Conservation (phyloP, 495 filamentous ascomycete species). For the Penicillium lividum region DNA sequence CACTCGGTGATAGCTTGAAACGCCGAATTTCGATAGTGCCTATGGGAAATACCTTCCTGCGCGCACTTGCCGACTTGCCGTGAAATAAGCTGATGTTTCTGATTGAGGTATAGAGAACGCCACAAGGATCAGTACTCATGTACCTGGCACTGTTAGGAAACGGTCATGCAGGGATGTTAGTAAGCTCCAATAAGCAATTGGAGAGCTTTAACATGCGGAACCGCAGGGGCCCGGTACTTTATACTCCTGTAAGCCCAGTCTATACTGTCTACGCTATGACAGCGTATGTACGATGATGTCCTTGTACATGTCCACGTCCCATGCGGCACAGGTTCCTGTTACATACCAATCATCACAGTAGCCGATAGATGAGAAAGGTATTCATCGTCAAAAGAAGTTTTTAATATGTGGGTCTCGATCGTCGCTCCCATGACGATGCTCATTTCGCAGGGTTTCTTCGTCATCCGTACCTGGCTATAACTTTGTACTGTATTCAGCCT, state of each 20-base stretch:
- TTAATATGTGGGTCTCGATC: slow-evolving; percentile 29
- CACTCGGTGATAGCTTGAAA: background rate
- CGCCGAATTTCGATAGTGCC: slow-evolving; percentile 1
- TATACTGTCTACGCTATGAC: background rate
- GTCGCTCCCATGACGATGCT: slow-evolving; percentile 33
- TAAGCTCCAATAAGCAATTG: background rate
- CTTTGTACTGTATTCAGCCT: background rate
- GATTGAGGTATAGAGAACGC: slow-evolving; percentile 2
- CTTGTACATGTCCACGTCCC: background rate
- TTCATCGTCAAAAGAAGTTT: slow-evolving; percentile 20
- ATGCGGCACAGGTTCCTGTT: background rate
- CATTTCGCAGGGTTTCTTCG: slow-evolving; percentile 27
- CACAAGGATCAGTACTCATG: slow-evolving; percentile 10
- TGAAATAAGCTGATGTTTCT: background rate
- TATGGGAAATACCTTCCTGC: background rate
- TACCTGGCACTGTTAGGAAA: slow-evolving; percentile 11
- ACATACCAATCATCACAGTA: background rate
- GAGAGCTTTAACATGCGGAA: background rate
- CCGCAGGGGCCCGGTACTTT: slow-evolving; percentile 4
- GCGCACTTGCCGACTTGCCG: slow-evolving; percentile 5
- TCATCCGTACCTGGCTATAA: slow-evolving; percentile 26
- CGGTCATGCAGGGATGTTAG: slow-evolving; percentile 2
- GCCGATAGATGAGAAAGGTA: slow-evolving; percentile 8
- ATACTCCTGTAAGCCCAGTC: slow-evolving; percentile 8
- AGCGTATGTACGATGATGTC: slow-evolving; percentile 21